Evolutionary conservation across 2,329 filamentous ascomycete species (phyloP).

Genomic region (Claviceps monticola): DNA sequence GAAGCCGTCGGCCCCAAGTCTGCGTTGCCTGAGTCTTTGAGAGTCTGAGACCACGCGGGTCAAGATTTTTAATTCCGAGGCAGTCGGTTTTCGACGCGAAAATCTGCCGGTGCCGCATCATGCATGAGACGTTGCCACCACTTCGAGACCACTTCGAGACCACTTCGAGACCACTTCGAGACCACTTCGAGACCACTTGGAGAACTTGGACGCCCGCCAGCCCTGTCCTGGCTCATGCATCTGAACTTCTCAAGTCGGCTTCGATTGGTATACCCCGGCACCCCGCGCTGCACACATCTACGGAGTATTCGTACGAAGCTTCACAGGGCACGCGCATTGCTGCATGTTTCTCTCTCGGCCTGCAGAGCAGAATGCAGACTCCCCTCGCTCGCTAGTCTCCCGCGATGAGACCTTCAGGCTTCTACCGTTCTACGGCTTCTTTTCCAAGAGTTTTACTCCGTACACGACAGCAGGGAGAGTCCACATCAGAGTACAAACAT

Average conservation of each 20-base stretch:
- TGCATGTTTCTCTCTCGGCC: background rate
- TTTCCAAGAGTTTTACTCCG: background rate
- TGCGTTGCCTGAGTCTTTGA: too few relatives aligned
- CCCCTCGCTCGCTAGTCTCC: too few relatives aligned
- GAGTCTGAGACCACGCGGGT: too few relatives aligned
- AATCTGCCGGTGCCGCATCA: too few relatives aligned
- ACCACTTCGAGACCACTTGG: background rate
- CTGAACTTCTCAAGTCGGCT: background rate
- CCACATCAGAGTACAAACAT: too few relatives aligned
- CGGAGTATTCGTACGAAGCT: too few relatives aligned
- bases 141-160: background rate
- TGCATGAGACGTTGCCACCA: too few relatives aligned
- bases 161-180: too few relatives aligned
- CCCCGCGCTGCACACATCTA: too few relatives aligned
- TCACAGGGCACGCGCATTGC: background rate
- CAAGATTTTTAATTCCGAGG: too few relatives aligned
- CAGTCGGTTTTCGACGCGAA: too few relatives aligned
- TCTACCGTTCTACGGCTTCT: background rate
- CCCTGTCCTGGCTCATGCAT: background rate
- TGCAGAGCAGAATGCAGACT: background rate
- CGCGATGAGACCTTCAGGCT: background rate
- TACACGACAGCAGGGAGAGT: background rate
- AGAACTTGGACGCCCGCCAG: background rate
- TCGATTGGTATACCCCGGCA: background rate
- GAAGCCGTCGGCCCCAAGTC: too few relatives aligned